Evolutionary conservation across 495 filamentous ascomycete species (phyloP).

Genomic region (Lophiotrema nucula): DNA sequence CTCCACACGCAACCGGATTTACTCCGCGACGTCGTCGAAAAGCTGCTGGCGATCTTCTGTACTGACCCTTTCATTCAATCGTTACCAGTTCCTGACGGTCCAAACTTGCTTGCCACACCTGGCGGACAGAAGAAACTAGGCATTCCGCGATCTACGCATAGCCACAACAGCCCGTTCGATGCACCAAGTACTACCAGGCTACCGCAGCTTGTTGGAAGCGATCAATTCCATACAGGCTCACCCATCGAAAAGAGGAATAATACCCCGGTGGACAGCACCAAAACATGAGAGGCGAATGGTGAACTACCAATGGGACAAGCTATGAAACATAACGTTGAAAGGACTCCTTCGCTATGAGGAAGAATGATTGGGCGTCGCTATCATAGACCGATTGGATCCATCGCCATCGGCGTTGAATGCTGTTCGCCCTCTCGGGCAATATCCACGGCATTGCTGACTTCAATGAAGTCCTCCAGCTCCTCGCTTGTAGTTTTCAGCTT

Average conservation of each 20-base stretch:
- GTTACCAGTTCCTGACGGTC: not conserved
- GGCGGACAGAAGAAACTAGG: conserved; percentile 2
- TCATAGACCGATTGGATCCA: no score
- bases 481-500: conserved; percentile 95
- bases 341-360: no score
- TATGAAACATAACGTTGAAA: no score
- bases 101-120: conserved; percentile 13
- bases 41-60: conserved; percentile 46
- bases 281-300: no score
- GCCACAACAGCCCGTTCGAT: conserved; percentile 23
- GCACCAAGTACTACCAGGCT: conserved; percentile 1
- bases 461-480: conserved; percentile 93
- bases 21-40: conserved; percentile 46
- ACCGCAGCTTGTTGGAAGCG: not conserved
- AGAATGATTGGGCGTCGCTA: no score
- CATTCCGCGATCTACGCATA: not conserved
- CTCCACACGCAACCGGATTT: conserved; percentile 37
- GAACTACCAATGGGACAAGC: no score
- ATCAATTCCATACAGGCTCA: not conserved
- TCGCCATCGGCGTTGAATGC: conserved; percentile 1
- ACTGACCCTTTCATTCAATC: conserved; percentile 38
- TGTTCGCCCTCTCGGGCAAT: conserved; percentile 49
- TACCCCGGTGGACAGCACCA: no score
- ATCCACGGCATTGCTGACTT: conserved; percentile 81
- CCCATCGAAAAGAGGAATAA: not conserved